Conservation (phyloP, 1,284 basidiomycete genomes). For the Vanrija sp. region DNA sequence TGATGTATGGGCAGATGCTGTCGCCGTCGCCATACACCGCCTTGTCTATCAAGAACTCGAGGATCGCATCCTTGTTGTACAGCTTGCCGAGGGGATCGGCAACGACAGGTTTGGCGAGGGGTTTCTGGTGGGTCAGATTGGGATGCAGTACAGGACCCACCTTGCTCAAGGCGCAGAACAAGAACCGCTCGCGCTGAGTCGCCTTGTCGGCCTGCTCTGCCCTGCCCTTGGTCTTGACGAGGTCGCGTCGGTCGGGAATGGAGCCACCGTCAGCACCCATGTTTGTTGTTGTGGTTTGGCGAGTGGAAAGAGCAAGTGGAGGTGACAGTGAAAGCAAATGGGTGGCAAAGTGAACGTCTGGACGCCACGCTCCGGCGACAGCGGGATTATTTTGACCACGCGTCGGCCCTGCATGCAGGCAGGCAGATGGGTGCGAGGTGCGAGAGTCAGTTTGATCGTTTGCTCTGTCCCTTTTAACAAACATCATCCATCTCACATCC, state of each 20-base stretch:
- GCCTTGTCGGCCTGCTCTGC: slow-evolving; percentile 72
- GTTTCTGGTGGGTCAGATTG: slow-evolving; percentile 54
- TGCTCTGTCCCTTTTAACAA: slow-evolving; percentile 1
- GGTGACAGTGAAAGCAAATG: background rate
- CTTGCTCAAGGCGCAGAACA: slow-evolving; percentile 88
- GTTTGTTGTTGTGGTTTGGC: background rate
- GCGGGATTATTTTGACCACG: too few species aligned
- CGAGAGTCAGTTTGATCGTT: background rate
- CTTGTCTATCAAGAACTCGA: slow-evolving; percentile 79
- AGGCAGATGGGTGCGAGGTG: slow-evolving; percentile 1
- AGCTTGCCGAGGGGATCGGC: slow-evolving; percentile 84
- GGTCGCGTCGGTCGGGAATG: slow-evolving; percentile 48
- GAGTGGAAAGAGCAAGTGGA: background rate
- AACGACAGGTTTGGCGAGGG: slow-evolving; percentile 79
- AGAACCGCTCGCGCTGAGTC: slow-evolving; percentile 78
- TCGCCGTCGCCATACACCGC: slow-evolving; percentile 72
- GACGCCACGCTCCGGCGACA: background rate
- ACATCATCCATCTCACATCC: background rate
- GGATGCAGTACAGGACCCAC: slow-evolving; percentile 49
- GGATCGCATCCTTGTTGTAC: slow-evolving; percentile 87
- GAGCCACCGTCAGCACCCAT: slow-evolving; percentile 50
- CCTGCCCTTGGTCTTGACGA: slow-evolving; percentile 47
- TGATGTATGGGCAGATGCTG: slow-evolving; percentile 78
- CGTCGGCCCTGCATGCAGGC: too few species aligned
- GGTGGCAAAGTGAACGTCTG: too few species aligned